A percentile compares a stretch with the other conserved stretches of the same genome.
Conservation (phyloP, 768 basidiomycete species). For the Serendipita vermifera region DNA sequence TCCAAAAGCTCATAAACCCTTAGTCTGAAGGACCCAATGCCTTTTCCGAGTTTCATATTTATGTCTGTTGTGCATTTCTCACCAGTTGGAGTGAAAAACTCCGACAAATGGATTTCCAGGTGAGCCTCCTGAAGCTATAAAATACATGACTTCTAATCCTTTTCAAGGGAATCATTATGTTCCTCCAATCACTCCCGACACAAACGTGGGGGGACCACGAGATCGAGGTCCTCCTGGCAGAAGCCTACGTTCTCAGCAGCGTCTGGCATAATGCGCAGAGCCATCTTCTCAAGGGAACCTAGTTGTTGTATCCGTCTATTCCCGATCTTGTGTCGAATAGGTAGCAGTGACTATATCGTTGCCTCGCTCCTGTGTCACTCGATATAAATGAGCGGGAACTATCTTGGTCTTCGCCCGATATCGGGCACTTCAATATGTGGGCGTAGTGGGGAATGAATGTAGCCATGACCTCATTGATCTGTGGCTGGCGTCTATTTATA, state of each 20-base stretch:
- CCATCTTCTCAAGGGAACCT: conserved; percentile 45
- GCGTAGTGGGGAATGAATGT: no score
- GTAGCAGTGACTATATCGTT: no score
- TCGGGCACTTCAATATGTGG: no score
- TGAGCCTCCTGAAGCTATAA: conserved; percentile 23
- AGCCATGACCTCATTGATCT: no score
- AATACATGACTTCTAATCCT: not conserved
- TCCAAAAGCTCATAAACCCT: not conserved
- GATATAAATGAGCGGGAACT: no score
- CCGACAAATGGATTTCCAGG: conserved; percentile 97
- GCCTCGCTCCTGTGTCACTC: no score
- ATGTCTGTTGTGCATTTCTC: conserved; percentile 95
- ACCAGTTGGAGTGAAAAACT: conserved; percentile 91
- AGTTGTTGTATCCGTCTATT: no score
- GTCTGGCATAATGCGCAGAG: conserved; percentile 90
- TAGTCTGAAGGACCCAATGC: conserved; percentile 96
- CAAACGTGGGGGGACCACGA: conserved; percentile 94
- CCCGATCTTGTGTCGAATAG: no score
- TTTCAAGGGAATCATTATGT: conserved; percentile 92
- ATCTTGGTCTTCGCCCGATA: no score
- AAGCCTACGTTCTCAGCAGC: conserved; percentile 88
- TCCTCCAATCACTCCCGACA: conserved; percentile 83
- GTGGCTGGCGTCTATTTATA: no score
- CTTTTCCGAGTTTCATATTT: conserved; percentile 96
- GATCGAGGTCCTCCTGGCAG: conserved; percentile 85